Percentiles rank a stretch among this genome's conserved stretches.
These are phyloP conservation scores for Anisodus tanguticus DNA, from an alignment of 257 asterid species.

Conservation along the genomic window DNA sequence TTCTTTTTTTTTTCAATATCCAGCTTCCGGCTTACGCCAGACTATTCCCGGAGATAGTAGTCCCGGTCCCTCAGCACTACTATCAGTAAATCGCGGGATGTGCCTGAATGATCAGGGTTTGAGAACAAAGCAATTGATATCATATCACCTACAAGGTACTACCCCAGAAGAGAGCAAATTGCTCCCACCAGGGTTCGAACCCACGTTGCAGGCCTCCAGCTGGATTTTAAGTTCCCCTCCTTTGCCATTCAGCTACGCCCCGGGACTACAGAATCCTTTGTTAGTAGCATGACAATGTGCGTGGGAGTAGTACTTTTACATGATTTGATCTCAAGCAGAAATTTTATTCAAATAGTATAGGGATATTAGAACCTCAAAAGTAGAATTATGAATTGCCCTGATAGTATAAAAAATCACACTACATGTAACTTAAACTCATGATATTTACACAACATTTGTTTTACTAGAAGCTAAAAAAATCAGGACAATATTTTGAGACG, in stretches of 20 bases:
- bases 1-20: not conserved
- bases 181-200: too few relatives aligned
- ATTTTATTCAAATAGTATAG: not conserved
- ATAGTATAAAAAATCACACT: not conserved
- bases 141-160: too few relatives aligned
- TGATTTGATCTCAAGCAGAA: slow-evolving; percentile 11
- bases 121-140: too few relatives aligned
- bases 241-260: too few relatives aligned
- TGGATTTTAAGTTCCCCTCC: too few relatives aligned
- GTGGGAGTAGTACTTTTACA: not conserved
- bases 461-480: not conserved
- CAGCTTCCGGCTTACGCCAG: too few relatives aligned
- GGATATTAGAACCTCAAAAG: not conserved
- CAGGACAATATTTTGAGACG: not conserved
- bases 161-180: too few relatives aligned
- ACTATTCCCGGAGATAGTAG: too few relatives aligned
- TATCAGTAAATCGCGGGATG: too few relatives aligned
- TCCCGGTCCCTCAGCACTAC: too few relatives aligned
- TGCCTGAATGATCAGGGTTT: too few relatives aligned
- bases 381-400: not conserved
- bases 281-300: slow-evolving; percentile 1
- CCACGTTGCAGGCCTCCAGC: too few relatives aligned
- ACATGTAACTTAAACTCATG: not conserved
- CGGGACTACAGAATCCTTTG: not conserved
- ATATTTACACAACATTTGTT: not conserved